Base-by-base conservation (phyloP, 2,329 filamentous ascomycete species). In the Fusarium goolgardi region DNA sequence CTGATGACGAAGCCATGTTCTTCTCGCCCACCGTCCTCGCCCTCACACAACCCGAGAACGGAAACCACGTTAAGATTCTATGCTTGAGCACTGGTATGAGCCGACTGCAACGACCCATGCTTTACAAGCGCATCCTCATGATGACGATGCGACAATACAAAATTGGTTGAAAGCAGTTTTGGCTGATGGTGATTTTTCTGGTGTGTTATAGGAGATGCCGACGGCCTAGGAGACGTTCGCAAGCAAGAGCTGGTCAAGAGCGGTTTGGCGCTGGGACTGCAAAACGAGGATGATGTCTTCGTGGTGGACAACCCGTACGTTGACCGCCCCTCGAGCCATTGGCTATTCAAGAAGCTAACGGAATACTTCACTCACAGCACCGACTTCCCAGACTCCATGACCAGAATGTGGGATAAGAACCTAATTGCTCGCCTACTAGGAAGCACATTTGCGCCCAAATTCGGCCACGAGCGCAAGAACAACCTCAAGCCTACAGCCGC, bases 1-100 rank as follows among this genome's bases (percentile, higher is more conserved):
- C 96, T 0, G 96, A 99, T 80, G 96, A 99, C 75, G 96, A 99
- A 83, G 96, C 95, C 78, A 99, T 99, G 96, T 99, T 99, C 85
- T 99, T 99, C 81, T 89, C 94, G 67, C 96, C 96, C 0, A 92
- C 93, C 1, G 84, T 98, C 16, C 85, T 96, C 72, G 89, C 92
- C n/a, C 86, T 99, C 59, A 95, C 94, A 20, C 84, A 87, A 16
- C 93, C 93, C 6, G 88, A 90, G 61, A 84, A 91, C 21, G 91
- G 92, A 6, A 98, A 99, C 80, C 93, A 96, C 76, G 86, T 99
- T 75, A 96, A 96, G 81, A 97, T 99, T 67, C 81, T 98, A 57
- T 99, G 96, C 81, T 82, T 99, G 67, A 96, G 92, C 80, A 95
- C 90, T 70, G 94, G 92, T 90, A 78, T 47, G 75, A 47, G 45